Percentiles rank a stretch among this genome's conserved stretches.
These are phyloP conservation scores for Daldinia childiae DNA, from an alignment of 495 filamentous ascomycete genomes.

Conservation along the genomic window DNA sequence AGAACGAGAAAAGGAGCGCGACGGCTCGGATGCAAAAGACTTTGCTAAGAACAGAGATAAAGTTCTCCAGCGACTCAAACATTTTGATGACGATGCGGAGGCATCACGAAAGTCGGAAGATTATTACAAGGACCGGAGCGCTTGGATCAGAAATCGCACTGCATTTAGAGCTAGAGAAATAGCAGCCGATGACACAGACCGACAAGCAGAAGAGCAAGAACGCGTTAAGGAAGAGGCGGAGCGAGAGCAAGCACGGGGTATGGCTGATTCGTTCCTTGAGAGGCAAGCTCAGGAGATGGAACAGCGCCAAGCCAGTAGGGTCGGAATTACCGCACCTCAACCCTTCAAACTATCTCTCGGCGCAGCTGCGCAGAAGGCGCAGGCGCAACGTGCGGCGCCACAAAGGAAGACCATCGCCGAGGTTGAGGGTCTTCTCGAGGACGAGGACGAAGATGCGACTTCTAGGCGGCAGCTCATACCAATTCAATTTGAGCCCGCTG, in stretches of 20 bases:
- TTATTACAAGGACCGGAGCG: conserved; percentile 85
- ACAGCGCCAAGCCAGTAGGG: conserved; percentile 59
- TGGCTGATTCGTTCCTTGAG: conserved; percentile 94
- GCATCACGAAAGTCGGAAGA: conserved; percentile 74
- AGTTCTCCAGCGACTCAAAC: conserved; percentile 74
- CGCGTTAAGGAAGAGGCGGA: conserved; percentile 71
- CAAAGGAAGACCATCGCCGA: conserved; percentile 85
- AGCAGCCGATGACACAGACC: conserved; percentile 81
- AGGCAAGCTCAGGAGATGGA: conserved; percentile 88
- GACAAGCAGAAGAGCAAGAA: conserved; percentile 79
- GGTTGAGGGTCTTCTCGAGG: conserved; percentile 92
- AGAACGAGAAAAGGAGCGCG: conserved; percentile 81
- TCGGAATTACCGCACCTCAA: conserved; percentile 70
- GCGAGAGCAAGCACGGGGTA: conserved; percentile 79
- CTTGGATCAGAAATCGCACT: conserved; percentile 85
- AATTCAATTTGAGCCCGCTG: conserved; percentile 85
- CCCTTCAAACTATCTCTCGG: conserved; percentile 95
- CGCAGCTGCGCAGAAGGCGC: conserved; percentile 82
- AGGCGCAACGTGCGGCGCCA: conserved; percentile 71
- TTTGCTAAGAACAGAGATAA: conserved; percentile 62
- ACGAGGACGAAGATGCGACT: conserved; percentile 82
- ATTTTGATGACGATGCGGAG: conserved; percentile 92
- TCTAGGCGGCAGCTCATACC: conserved; percentile 85
- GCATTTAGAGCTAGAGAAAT: conserved; percentile 76
- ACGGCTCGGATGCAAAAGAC: conserved; percentile 77